Percentiles rank a stretch among this genome's conserved stretches.
Evolutionary conservation across 169 alveolate genomes (phyloP).

Genomic region (Babesia caballi): DNA sequence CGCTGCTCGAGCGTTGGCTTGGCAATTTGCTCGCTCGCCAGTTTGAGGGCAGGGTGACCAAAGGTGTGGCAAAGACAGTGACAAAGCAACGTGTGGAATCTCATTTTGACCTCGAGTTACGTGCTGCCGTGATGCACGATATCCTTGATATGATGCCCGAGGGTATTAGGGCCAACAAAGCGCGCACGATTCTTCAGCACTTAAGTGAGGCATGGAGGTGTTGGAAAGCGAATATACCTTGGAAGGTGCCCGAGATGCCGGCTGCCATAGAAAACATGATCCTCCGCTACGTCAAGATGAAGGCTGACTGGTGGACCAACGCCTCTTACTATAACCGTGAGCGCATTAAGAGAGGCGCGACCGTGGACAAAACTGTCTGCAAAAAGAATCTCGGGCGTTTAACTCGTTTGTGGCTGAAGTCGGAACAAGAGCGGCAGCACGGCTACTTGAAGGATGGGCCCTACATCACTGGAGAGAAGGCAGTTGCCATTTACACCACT

Average conservation of each 20-base stretch:
- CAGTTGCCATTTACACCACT: slow-evolving; percentile 98
- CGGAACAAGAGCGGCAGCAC: slow-evolving; percentile 98
- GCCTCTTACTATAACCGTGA: slow-evolving; percentile 99
- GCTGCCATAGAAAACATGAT: slow-evolving; percentile 99
- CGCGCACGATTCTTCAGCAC: slow-evolving; percentile 97
- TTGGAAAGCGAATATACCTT: slow-evolving; percentile 99
- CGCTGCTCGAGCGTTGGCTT: slow-evolving; percentile 99
- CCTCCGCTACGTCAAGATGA: slow-evolving; percentile 95
- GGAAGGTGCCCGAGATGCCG: slow-evolving; percentile 99
- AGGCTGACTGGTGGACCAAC: slow-evolving; percentile 99
- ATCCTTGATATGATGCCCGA: slow-evolving; percentile 99
- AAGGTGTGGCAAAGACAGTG: slow-evolving; percentile 97
- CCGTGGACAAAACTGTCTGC: slow-evolving; percentile 99
- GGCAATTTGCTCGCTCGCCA: slow-evolving; percentile 97
- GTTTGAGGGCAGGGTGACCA: slow-evolving; percentile 98
- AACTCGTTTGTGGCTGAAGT: slow-evolving; percentile 98
- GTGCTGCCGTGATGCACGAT: slow-evolving; percentile 99
- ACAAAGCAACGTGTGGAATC: slow-evolving; percentile 99
- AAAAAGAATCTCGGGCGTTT: slow-evolving; percentile 98
- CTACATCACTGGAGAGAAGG: slow-evolving; percentile 97
- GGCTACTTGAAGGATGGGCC: slow-evolving; percentile 99
- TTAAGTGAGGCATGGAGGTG: slow-evolving; percentile 99
- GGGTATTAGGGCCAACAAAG: slow-evolving; percentile 97
- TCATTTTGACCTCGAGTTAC: slow-evolving; percentile 97
- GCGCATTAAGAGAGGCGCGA: slow-evolving; percentile 99